Evolutionary conservation across 139 green algal species (phyloP), one percentile per base, ranked within the genome.

Genomic region (Coelastrella sp.): DNA sequence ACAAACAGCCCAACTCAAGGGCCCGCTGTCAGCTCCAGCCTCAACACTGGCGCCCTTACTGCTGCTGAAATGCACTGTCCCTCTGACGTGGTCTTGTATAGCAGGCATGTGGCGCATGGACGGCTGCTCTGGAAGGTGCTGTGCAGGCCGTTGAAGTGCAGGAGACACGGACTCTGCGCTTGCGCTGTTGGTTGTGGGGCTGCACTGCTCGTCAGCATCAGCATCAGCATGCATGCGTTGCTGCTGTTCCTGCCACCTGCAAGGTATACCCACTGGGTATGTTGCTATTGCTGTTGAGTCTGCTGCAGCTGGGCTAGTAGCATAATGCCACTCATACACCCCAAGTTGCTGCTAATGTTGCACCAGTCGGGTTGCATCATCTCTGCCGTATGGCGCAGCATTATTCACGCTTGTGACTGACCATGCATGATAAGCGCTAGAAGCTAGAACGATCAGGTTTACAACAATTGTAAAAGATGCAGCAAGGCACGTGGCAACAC

Each of bases 161-260:
- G 32, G 32, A 47, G 32, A 47, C 32, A 47, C 32, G 32, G 32
- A 47, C 32, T 47, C 32, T 47, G 32, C 1, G 32, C 32, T 47
- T 47, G 32, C 32, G 32, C 32, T 47, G 32, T 47, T 47, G 32
- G 32, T 47, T 47, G 32, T 47, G 32, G 32, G 32, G 79, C 80
- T 14, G n/a, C 80, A 60, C 20, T 73, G 22, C 20, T 74, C 61
- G 80, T 17, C 65, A 58, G 32, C 64, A 78, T 14, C 82, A 87
- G 65, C 65, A 8, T 59, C 61, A 17, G 77, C 56, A 54, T 85
- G 57, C 19, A 85, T 56, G 56, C 79, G 79, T 19, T 23, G 56
- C 79, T 85, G 79, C 17, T 64, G 79, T 32, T 84, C 17, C 78
- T 71, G 78, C 79, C 79, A 85, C 79, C 79, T 85, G 79, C 11